These are phyloP conservation scores for Lachancea cidri DNA, from an alignment of 805 yeast genomes.

Conservation along the genomic window DNA sequence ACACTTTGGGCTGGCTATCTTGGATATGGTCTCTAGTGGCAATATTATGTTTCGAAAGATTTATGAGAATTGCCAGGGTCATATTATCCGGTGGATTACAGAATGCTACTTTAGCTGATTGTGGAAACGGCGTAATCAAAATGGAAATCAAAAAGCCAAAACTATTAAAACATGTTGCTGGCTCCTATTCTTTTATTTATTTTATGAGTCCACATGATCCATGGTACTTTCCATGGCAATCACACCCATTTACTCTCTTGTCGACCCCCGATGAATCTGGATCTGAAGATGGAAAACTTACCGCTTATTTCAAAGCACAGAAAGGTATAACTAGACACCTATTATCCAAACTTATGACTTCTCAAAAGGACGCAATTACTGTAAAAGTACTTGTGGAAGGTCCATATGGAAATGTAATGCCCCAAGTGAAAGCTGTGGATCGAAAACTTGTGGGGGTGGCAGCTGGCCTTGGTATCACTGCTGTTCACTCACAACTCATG, in stretches of 20 bases:
- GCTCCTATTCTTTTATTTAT: slow-evolving; percentile 52
- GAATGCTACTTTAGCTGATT: slow-evolving; percentile 21
- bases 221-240: slow-evolving; percentile 46
- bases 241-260: slow-evolving; percentile 67
- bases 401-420: slow-evolving; percentile 49
- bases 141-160: slow-evolving; percentile 39
- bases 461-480: slow-evolving; percentile 52
- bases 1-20: slow-evolving; percentile 47
- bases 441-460: slow-evolving; percentile 40
- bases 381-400: slow-evolving; percentile 51
- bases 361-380: slow-evolving; percentile 28
- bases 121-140: slow-evolving; percentile 37
- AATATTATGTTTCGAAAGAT: slow-evolving; percentile 49
- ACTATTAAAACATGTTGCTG: slow-evolving; percentile 47
- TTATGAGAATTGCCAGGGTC: slow-evolving; percentile 41
- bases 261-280: slow-evolving; percentile 35
- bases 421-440: slow-evolving; percentile 34
- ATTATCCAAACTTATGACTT: slow-evolving; percentile 28
- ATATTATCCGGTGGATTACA: slow-evolving; percentile 25
- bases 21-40: slow-evolving; percentile 42
- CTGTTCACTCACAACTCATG: slow-evolving; percentile 40
- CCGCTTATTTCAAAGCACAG: slow-evolving; percentile 46
- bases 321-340: slow-evolving; percentile 52
- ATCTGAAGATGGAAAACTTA: slow-evolving; percentile 22
- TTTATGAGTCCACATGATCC: slow-evolving; percentile 47